Conservation (phyloP, 495 filamentous ascomycete species). For the Trichocladium antarcticum region DNA sequence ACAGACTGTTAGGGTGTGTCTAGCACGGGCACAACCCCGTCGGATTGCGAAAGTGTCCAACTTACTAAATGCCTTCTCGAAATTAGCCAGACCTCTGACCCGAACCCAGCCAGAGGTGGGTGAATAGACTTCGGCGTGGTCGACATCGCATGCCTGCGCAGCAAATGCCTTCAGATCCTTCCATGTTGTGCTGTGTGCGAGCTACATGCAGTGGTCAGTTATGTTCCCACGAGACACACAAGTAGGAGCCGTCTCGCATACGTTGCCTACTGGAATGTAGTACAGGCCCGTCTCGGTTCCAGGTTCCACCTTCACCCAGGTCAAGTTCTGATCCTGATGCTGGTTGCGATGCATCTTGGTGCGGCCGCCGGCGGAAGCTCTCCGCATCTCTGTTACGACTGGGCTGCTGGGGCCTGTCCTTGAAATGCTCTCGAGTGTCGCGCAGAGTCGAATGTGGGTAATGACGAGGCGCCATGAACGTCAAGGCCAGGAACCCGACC, state of each 20-base stretch:
- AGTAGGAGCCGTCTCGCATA: neutral
- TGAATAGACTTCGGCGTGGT: conserved; percentile 15
- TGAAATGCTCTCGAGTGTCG: neutral
- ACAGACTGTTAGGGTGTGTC: neutral
- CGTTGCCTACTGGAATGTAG: conserved; percentile 18
- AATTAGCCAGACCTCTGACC: conserved; percentile 15
- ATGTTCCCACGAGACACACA: neutral
- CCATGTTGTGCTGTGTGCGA: conserved; percentile 17
- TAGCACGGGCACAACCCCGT: neutral
- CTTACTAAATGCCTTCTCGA: conserved; percentile 19
- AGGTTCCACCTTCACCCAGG: conserved; percentile 7
- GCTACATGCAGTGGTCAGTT: conserved; percentile 4
- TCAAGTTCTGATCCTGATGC: neutral
- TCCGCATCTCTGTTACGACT: too few relatives aligned
- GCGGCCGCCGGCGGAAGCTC: too few relatives aligned
- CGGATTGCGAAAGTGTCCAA: neutral
- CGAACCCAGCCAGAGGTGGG: conserved; percentile 16
- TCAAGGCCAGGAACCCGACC: neutral
- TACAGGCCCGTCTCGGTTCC: conserved; percentile 15
- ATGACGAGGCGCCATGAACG: neutral
- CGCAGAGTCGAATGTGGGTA: neutral
- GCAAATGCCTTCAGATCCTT: conserved; percentile 15
- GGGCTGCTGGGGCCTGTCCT: too few relatives aligned
- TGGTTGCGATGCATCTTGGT: conserved; percentile 6
- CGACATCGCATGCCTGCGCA: conserved; percentile 11